Evolutionary conservation across 257 asterid genomes (phyloP), one percentile per base, ranked within the genome.

Genomic region (Jasminum sambac): DNA sequence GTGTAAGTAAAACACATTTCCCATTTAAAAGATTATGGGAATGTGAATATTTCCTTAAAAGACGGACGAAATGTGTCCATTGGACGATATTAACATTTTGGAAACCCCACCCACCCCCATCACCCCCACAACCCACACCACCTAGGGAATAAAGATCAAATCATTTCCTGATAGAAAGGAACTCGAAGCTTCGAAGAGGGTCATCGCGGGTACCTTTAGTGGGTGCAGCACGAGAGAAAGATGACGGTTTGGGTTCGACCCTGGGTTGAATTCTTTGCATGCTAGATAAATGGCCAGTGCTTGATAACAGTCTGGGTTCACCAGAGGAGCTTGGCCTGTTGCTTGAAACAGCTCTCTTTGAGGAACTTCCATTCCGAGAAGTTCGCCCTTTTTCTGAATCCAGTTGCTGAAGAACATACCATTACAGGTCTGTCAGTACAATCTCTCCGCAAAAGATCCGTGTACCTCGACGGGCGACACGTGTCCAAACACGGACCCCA

Each of bases 141-240:
- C 36, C 36, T 30, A 30, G 36, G 36, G 36, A 44, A 37, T 13
- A n/a, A 55, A 41, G 64, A 57, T 64, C 59, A 17, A 43, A 34
- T 72, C 62, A 81, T 74, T 81, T 84, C 67, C 79, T 78, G 78
- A 85, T 72, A 3, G 90, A 82, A 52, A 92, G 96, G 72, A 93
- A 89, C 74, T 94, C 97, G 9, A 94, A 91, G 92, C 97, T 94
- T 43, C 95, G 90, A 42, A 94, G 86, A 74, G 97, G 89, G 69
- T 94, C 96, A 39, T 87, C 92, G 0, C 95, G 93, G 43, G 84
- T 68, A 67, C 90, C 92, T 75, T 85, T 88, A 30, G 80, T 11
- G 23, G 72, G 66, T 11, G 86, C 77, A 25, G 85, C 69, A 11
- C 96, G 96, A 46, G 90, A 70, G 42, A 84, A 84, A 1, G 95